phyloP scores from a whole-genome alignment of 345 rosid species.

The Dimocarpus longan region DNA sequence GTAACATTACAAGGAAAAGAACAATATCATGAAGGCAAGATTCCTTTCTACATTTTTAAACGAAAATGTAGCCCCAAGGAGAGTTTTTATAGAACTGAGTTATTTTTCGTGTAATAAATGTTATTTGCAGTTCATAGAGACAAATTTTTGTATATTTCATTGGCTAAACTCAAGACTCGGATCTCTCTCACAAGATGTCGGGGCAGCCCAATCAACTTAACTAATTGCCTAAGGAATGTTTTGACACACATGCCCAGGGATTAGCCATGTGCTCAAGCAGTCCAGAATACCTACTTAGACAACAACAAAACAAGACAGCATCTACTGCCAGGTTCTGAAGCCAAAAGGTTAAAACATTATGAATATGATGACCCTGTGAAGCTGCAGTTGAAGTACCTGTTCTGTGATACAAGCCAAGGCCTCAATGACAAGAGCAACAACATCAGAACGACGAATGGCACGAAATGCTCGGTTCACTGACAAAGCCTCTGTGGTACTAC shows the following conservation, averaged over 20 bases:
- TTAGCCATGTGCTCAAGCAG: background rate
- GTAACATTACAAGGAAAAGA: background rate
- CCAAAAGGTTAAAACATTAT: background rate
- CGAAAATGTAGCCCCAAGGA: background rate
- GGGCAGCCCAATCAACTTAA: background rate
- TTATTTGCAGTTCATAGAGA: background rate
- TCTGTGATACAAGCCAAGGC: slow-evolving; percentile 96
- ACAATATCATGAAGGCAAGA: background rate
- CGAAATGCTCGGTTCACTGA: slow-evolving; percentile 95
- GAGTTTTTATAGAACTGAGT: background rate
- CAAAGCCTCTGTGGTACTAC: slow-evolving; percentile 86
- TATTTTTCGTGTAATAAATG: background rate
- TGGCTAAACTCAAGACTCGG: background rate
- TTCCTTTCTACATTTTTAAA: background rate
- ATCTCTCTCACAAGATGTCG: background rate
- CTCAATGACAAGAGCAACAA: slow-evolving; percentile 95
- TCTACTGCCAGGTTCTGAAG: background rate
- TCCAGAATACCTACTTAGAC: background rate
- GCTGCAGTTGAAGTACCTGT: slow-evolving; percentile 57
- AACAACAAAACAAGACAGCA: background rate
- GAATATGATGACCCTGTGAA: slow-evolving; percentile 3
- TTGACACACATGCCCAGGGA: background rate
- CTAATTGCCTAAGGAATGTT: background rate
- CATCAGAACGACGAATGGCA: slow-evolving; percentile 92
- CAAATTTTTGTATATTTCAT: background rate